phyloP scores from a whole-genome alignment of 163 green algal species.

The Trebouxia gelatinosa region DNA sequence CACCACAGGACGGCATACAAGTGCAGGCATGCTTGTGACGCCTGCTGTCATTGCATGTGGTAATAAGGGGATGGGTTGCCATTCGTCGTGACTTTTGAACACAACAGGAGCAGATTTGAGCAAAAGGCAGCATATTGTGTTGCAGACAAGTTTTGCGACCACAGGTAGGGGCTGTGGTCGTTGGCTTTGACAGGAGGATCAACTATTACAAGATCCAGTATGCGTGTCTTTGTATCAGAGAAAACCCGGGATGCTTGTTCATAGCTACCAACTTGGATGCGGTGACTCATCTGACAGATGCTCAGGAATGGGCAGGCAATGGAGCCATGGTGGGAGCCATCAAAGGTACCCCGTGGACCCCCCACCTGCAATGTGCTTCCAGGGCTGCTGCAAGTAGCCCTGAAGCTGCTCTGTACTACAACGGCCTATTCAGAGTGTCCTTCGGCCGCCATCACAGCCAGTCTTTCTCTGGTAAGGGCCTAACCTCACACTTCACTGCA shows the following conservation, averaged over 20 bases:
- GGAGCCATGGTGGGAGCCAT: slow-evolving; percentile 93
- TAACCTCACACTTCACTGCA: too few relatives aligned
- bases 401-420: too few relatives aligned
- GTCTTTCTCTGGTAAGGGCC: too few relatives aligned
- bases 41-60: too few relatives aligned
- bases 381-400: not conserved
- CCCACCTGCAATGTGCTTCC: not conserved
- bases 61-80: too few relatives aligned
- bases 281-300: slow-evolving; percentile 96
- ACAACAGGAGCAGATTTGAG: too few relatives aligned
- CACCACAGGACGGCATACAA: too few relatives aligned
- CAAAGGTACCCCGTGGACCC: slow-evolving; percentile 54
- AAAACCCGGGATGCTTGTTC: slow-evolving; percentile 97
- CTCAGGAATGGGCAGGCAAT: slow-evolving; percentile 92
- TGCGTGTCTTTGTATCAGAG: slow-evolving; percentile 94
- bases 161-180: slow-evolving; percentile 90
- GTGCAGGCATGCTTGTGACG: too few relatives aligned
- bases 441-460: too few relatives aligned
- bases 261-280: slow-evolving; percentile 93
- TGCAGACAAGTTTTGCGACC: not conserved
- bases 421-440: too few relatives aligned
- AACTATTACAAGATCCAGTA: slow-evolving; percentile 99
- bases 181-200: slow-evolving; percentile 97
- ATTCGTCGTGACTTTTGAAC: too few relatives aligned
- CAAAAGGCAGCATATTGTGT: too few relatives aligned